phyloP scores from a whole-genome alignment of 2,329 filamentous ascomycete genomes.

The Bipolaris cookei region DNA sequence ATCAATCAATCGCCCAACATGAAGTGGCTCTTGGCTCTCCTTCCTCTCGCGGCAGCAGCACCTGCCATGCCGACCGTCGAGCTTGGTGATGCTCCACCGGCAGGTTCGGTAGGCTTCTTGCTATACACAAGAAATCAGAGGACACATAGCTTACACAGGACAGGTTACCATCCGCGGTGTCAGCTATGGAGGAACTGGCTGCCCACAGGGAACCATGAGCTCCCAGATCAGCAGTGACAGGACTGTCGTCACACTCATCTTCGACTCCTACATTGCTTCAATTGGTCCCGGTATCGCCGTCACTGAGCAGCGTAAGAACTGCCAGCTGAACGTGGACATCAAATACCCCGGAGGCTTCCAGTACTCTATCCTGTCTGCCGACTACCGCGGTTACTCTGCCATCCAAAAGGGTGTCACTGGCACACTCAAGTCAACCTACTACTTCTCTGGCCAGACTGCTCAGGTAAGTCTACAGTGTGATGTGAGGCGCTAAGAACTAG shows the following conservation, averaged over 20 bases:
- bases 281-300: slow-evolving; percentile 54
- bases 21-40: slow-evolving; percentile 48
- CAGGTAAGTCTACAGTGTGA: slow-evolving; percentile 43
- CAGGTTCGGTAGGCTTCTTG: slow-evolving; percentile 34
- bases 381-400: slow-evolving; percentile 60
- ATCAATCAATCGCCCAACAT: slow-evolving; percentile 38
- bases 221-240: slow-evolving; percentile 53
- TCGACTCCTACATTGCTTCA: slow-evolving; percentile 59
- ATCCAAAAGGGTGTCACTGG: slow-evolving; percentile 57
- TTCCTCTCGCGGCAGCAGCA: slow-evolving; percentile 42
- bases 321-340: slow-evolving; percentile 61
- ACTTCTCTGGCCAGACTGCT: slow-evolving; percentile 57
- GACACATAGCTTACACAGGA: slow-evolving; percentile 20
- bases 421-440: slow-evolving; percentile 60
- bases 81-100: slow-evolving; percentile 38
- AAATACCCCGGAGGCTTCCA: slow-evolving; percentile 60
- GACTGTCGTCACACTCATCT: slow-evolving; percentile 59
- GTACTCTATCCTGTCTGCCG: slow-evolving; percentile 59
- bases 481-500: background rate
- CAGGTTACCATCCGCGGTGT: slow-evolving; percentile 53
- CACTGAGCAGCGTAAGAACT: slow-evolving; percentile 59
- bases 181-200: slow-evolving; percentile 57
- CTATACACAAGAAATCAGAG: background rate
- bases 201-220: slow-evolving; percentile 54
- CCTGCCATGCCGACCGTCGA: slow-evolving; percentile 27